phyloP scores from a whole-genome alignment of 371 early-diverging fungal species.

The Entomophthora muscae region DNA sequence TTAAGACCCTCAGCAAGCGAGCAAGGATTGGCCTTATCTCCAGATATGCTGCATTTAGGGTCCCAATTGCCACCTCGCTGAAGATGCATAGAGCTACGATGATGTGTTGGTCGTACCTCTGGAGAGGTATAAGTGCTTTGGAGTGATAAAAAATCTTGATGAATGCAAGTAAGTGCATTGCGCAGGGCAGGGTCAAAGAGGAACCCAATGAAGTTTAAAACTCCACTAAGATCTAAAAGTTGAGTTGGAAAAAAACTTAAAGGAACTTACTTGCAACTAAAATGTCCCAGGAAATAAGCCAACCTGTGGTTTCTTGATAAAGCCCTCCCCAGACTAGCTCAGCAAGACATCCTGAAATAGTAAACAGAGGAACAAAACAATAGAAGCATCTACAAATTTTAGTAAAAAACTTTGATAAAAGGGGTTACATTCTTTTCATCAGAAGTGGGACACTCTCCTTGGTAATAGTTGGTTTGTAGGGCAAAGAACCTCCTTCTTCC shows the following conservation, averaged over 20 bases:
- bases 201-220: constrained; percentile 1
- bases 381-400: not conserved
- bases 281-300: not conserved
- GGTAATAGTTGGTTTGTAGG: no score
- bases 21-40: not conserved
- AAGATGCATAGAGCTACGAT: no score
- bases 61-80: not conserved
- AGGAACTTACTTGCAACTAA: not conserved
- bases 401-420: not conserved
- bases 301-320: not conserved
- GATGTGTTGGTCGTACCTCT: not conserved
- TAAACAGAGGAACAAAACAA: not conserved
- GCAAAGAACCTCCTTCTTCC: no score
- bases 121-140: not conserved
- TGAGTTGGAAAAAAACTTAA: not conserved
- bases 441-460: not conserved
- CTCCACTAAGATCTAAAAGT: not conserved
- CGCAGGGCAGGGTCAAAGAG: not conserved
- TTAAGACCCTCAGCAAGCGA: not conserved
- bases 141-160: not conserved
- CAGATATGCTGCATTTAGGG: not conserved
- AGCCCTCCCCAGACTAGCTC: not conserved
- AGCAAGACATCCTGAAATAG: not conserved
- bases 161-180: not conserved
- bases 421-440: not conserved